phyloP scores from a whole-genome alignment of 2,329 filamentous ascomycete genomes.

The Fonsecaea erecta region DNA sequence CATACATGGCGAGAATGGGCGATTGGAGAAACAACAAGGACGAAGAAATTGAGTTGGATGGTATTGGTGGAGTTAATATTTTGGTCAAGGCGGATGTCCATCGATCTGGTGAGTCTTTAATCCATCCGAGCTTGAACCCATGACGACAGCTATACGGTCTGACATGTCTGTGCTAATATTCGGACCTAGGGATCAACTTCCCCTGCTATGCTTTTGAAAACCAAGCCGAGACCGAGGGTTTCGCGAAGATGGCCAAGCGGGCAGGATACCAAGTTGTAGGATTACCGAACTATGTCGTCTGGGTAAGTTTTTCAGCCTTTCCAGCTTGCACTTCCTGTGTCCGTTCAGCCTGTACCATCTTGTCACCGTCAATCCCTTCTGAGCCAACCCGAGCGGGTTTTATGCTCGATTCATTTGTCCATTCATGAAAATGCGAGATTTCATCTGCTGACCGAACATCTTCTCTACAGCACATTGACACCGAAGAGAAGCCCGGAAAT shows the following conservation, averaged over 20 bases:
- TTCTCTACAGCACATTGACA: constrained; percentile 75
- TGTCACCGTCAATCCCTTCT: background rate
- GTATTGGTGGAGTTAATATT: constrained; percentile 96
- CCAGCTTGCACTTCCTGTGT: background rate
- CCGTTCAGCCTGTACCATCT: background rate
- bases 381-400: background rate
- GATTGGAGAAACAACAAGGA: constrained; percentile 93
- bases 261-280: constrained; percentile 92
- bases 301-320: constrained; percentile 52
- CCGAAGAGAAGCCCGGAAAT: constrained; percentile 90
- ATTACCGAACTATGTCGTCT: constrained; percentile 95
- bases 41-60: constrained; percentile 88
- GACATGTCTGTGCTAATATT: constrained; percentile 35
- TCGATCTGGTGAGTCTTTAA: constrained; percentile 71
- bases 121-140: background rate
- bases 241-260: constrained; percentile 97
- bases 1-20: constrained; percentile 87
- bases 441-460: constrained; percentile 12
- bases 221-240: constrained; percentile 97
- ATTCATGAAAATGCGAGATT: background rate
- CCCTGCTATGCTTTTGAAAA: constrained; percentile 97
- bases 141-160: background rate
- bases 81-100: constrained; percentile 98
- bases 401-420: background rate
- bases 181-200: constrained; percentile 83